Conservation (phyloP, 2,329 filamentous ascomycete species). For the Calonectria ilicicola region DNA sequence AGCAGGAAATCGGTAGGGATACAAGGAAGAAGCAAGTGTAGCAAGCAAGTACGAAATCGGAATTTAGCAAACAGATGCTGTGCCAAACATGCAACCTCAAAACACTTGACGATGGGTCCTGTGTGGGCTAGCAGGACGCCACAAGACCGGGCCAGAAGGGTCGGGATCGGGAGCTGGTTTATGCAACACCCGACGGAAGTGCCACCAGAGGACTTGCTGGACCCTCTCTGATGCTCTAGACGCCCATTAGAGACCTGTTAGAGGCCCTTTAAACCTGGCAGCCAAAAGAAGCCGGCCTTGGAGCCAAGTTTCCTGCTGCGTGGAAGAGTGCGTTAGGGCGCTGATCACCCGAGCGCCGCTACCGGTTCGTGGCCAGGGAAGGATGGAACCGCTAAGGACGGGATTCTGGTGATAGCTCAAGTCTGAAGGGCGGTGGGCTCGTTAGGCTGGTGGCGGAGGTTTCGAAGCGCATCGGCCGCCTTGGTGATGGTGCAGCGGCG, state of each 20-base stretch:
- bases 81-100: slow-evolving; percentile 36
- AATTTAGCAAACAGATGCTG: slow-evolving; percentile 31
- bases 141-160: slow-evolving; percentile 19
- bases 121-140: slow-evolving; percentile 29
- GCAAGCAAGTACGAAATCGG: slow-evolving; percentile 11
- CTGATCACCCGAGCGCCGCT: background rate
- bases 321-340: slow-evolving; percentile 1
- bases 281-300: background rate
- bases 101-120: slow-evolving; percentile 30
- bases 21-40: background rate
- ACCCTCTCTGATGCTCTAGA: background rate
- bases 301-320: background rate
- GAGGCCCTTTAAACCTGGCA: background rate
- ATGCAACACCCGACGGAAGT: background rate
- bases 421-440: slow-evolving; percentile 15
- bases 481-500: slow-evolving; percentile 19
- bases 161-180: slow-evolving; percentile 11
- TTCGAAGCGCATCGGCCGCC: slow-evolving; percentile 40
- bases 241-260: background rate
- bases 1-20: slow-evolving; percentile 7
- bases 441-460: slow-evolving; percentile 31
- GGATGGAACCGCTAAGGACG: slow-evolving; percentile 6
- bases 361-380: slow-evolving; percentile 1
- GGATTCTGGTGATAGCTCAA: background rate
- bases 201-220: background rate